Evolutionary conservation across 2,329 filamentous ascomycete genomes (phyloP).

Genomic region (Cadophora gregata): DNA sequence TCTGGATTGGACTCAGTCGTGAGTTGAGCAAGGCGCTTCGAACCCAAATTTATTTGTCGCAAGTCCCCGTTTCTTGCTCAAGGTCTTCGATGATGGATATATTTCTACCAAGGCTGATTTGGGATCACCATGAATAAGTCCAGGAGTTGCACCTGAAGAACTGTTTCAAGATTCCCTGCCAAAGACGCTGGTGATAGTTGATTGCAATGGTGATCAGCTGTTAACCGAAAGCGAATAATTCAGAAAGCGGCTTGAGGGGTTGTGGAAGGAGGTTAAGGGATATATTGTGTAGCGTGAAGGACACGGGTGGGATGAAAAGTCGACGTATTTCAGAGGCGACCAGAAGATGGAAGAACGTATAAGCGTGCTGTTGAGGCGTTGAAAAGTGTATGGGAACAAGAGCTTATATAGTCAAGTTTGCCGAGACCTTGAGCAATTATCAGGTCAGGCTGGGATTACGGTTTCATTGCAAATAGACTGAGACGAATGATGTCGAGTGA

Average conservation of each 20-base stretch:
- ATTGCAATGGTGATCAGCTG: constrained; percentile 33
- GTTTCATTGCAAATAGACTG: too few species aligned
- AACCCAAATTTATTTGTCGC: constrained; percentile 21
- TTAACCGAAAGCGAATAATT: constrained; percentile 31
- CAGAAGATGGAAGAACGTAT: constrained; percentile 30
- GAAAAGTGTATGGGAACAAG: constrained; percentile 18
- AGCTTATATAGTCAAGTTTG: too few species aligned
- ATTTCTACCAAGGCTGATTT: constrained; percentile 24
- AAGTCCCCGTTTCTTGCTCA: constrained; percentile 22
- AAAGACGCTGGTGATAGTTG: constrained; percentile 28
- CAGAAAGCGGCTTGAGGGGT: constrained; percentile 25
- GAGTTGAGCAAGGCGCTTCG: constrained; percentile 18
- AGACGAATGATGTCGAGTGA: too few species aligned
- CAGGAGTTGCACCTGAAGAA: constrained; percentile 28
- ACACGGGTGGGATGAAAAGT: constrained; percentile 37
- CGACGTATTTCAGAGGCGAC: constrained; percentile 20
- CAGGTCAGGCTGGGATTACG: too few species aligned
- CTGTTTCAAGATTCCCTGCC: constrained; percentile 29
- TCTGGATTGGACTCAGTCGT: constrained; percentile 17
- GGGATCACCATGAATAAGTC: constrained; percentile 24
- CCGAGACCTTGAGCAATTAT: too few species aligned
- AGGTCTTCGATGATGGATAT: constrained; percentile 31
- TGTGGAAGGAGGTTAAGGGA: constrained; percentile 33
- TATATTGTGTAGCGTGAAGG: constrained; percentile 30
- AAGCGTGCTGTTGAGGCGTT: constrained; percentile 22